Conservation (phyloP, 2,329 filamentous ascomycete genomes). For the Byssothecium circinans region DNA sequence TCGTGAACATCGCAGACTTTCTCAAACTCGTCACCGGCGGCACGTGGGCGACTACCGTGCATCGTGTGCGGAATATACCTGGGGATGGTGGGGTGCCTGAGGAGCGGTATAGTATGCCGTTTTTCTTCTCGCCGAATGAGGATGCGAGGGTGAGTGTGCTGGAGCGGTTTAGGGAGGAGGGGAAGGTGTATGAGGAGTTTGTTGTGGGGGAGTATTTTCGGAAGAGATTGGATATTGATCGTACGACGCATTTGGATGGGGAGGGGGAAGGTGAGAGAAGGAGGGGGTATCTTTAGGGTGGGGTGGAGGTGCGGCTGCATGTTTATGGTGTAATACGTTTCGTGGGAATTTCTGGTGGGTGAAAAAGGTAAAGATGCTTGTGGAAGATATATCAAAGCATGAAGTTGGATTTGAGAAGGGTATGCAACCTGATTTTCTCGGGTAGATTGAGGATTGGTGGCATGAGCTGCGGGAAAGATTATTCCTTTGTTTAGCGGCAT, state of each 20-base stretch:
- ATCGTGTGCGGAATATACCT: conserved; percentile 44
- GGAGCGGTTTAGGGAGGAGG: conserved; percentile 28
- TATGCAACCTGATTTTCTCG: no score
- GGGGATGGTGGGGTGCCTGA: conserved; percentile 10
- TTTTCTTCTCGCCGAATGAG: conserved; percentile 45
- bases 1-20: conserved; percentile 48
- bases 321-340: no score
- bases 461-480: no score
- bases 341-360: no score
- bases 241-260: conserved; percentile 34
- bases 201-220: conserved; percentile 39
- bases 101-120: conserved; percentile 42
- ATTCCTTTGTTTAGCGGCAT: no score
- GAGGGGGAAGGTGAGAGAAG: conserved; percentile 8
- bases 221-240: conserved; percentile 34
- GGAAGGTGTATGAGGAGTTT: conserved; percentile 31
- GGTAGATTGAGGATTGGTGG: no score
- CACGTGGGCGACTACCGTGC: conserved; percentile 45
- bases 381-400: no score
- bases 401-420: no score
- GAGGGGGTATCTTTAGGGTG: conserved; percentile 1
- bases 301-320: neutral
- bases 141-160: conserved; percentile 37
- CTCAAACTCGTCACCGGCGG: conserved; percentile 47
- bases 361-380: no score